phyloP scores from a whole-genome alignment of 2,329 filamentous ascomycete species.

The Fusarium sp. region DNA sequence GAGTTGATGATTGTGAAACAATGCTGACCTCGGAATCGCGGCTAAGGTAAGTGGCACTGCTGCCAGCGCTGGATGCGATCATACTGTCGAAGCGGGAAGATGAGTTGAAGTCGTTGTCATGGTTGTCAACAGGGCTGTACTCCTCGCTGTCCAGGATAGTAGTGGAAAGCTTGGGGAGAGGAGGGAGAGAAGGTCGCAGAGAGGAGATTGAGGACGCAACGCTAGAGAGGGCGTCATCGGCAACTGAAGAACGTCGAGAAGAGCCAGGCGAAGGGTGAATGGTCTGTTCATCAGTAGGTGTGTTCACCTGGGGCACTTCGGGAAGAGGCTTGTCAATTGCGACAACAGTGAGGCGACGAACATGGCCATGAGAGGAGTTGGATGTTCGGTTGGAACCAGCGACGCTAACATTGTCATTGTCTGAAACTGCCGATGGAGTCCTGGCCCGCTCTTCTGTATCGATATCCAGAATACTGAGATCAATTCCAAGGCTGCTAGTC shows the following conservation, averaged over 20 bases:
- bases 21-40: slow-evolving; percentile 85
- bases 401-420: slow-evolving; percentile 56
- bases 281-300: slow-evolving; percentile 51
- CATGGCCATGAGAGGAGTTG: slow-evolving; percentile 53
- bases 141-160: slow-evolving; percentile 62
- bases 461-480: slow-evolving; percentile 64
- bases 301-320: slow-evolving; percentile 69
- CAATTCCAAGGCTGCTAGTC: slow-evolving; percentile 66
- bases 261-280: slow-evolving; percentile 53
- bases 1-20: slow-evolving; percentile 84
- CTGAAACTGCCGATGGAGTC: slow-evolving; percentile 50
- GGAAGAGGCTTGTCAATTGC: slow-evolving; percentile 77
- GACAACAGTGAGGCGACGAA: slow-evolving; percentile 57
- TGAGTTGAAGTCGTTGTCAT: slow-evolving; percentile 64
- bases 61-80: slow-evolving; percentile 81
- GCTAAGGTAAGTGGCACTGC: slow-evolving; percentile 82
- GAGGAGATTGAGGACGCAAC: slow-evolving; percentile 63
- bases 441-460: slow-evolving; percentile 52
- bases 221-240: slow-evolving; percentile 59
- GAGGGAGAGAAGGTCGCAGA: slow-evolving; percentile 64
- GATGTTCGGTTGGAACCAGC: slow-evolving; percentile 56
- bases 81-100: slow-evolving; percentile 76
- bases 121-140: slow-evolving; percentile 62
- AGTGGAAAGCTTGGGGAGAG: slow-evolving; percentile 70
- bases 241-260: slow-evolving; percentile 60